Base-by-base conservation (phyloP, 2,329 filamentous ascomycete species). In the Fusarium cicatricum region DNA sequence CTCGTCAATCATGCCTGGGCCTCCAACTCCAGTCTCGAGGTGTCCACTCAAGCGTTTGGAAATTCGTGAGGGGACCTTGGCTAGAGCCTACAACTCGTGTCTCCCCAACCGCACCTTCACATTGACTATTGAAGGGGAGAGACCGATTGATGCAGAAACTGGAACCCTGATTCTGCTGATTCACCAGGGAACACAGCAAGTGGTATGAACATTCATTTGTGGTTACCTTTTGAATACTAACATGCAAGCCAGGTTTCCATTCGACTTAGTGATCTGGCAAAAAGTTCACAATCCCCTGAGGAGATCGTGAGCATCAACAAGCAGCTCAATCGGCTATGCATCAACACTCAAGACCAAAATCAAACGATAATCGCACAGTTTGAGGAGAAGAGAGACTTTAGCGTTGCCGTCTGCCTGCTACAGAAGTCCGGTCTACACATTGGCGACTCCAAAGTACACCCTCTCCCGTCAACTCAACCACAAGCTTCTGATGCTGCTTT, bases 381-480 rank as follows among this genome's bases (percentile, higher is more conserved):
- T 36, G 62, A 68, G 9, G 62, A 72, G 9, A 56, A 44, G 5
- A 65, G 73, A 46, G 73, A 77, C 41, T 75, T 76, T 31, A 66
- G 55, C 19, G 47, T 76, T 14, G 55, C 70, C 2, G 62, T 71
- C 5, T 74, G 65, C 39, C 65, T 74, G 44, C 62, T 77, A 1
- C 63, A 70, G 29, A 73, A 68, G 44, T 60, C 67, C 11, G 70
- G 71, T 9, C 73, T 77, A 29, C 23, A 15, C 5, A 55, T 73
- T 32, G 56, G 58, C 26, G 60, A 69, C 4, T 47, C 58, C 17
- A 52, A 57, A 31, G 49, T 55, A 2, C 38, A 8, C 16, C 37
- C 49, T 9, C 34, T 53, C 3, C 8, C 39, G 23, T 42, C 34
- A 36, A 17, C 28, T 19, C 43, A 21, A n/a, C 12, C 33, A 12